Conservation (phyloP, 2,329 filamentous ascomycete genomes). For the Colletotrichum echinochloae region DNA sequence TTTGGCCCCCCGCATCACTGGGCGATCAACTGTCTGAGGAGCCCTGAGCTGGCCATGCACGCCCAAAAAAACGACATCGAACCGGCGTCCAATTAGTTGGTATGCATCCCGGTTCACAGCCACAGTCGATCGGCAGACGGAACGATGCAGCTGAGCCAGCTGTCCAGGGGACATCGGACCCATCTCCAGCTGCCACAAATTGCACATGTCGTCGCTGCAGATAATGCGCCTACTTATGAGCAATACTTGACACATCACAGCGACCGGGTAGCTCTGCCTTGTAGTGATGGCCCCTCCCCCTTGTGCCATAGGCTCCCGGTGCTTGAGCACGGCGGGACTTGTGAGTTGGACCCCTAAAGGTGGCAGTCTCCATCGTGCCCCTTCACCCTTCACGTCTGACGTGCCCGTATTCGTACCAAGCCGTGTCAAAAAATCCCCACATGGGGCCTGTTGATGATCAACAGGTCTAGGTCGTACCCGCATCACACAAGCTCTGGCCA, state of each 20-base stretch:
- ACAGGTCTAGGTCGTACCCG: conserved; percentile 9
- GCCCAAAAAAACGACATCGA: conserved; percentile 12
- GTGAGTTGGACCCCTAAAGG: conserved; percentile 15
- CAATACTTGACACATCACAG: background rate
- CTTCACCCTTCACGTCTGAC: conserved; percentile 10
- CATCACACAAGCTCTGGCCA: conserved; percentile 3
- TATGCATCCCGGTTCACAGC: conserved; percentile 24
- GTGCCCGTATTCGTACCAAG: conserved; percentile 8
- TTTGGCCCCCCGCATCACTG: conserved; percentile 30
- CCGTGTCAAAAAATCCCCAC: conserved; percentile 8
- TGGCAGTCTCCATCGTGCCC: background rate
- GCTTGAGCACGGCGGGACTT: background rate
- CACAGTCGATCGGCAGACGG: conserved; percentile 1
- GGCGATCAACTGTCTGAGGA: conserved; percentile 35
- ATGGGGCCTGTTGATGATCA: conserved; percentile 23
- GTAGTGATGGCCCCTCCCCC: background rate
- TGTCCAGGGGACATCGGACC: conserved; percentile 1
- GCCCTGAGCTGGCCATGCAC: conserved; percentile 36
- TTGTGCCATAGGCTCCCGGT: conserved; percentile 2
- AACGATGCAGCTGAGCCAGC: background rate
- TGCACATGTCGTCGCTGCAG: conserved; percentile 1
- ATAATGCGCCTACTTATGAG: background rate
- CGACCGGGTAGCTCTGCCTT: background rate
- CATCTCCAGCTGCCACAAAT: conserved; percentile 5
- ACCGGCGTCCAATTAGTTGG: conserved; percentile 9